Conservation (phyloP, 2,329 filamentous ascomycete genomes). For the Diaporthe longicolla region DNA sequence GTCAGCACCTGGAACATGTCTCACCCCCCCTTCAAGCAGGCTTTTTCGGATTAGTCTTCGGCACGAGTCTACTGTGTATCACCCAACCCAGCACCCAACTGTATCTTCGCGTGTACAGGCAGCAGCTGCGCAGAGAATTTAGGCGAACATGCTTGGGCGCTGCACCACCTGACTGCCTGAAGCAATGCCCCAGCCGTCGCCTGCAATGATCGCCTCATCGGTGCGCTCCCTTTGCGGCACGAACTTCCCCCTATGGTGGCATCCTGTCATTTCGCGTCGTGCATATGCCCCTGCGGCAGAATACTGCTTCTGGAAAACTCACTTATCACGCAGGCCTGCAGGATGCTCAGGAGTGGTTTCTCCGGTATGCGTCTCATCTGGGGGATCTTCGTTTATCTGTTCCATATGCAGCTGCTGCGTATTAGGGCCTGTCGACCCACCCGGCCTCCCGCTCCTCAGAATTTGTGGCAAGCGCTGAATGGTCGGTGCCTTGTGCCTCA, state of each 20-base stretch:
- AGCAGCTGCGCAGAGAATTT: neutral
- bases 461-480: slow-evolving; percentile 38
- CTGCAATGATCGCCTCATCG: slow-evolving; percentile 18
- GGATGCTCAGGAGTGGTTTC: neutral
- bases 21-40: neutral
- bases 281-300: slow-evolving; percentile 12
- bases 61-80: neutral
- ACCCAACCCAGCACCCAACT: neutral
- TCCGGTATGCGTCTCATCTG: slow-evolving; percentile 17
- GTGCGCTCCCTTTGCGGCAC: neutral
- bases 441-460: neutral
- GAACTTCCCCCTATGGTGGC: neutral
- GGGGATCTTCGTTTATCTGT: slow-evolving; percentile 24
- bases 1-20: slow-evolving; percentile 28
- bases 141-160: neutral
- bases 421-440: slow-evolving; percentile 3
- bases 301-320: slow-evolving; percentile 1
- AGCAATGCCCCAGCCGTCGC: neutral
- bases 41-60: neutral
- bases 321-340: slow-evolving; percentile 23
- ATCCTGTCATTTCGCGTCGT: neutral
- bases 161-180: neutral
- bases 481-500: slow-evolving; percentile 14
- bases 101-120: neutral
- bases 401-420: slow-evolving; percentile 30